A percentile compares a stretch with the other conserved stretches of the same genome.
phyloP scores from a whole-genome alignment of 1,139 yeast genomes.

The Kurtzmaniella quercitrusa region DNA sequence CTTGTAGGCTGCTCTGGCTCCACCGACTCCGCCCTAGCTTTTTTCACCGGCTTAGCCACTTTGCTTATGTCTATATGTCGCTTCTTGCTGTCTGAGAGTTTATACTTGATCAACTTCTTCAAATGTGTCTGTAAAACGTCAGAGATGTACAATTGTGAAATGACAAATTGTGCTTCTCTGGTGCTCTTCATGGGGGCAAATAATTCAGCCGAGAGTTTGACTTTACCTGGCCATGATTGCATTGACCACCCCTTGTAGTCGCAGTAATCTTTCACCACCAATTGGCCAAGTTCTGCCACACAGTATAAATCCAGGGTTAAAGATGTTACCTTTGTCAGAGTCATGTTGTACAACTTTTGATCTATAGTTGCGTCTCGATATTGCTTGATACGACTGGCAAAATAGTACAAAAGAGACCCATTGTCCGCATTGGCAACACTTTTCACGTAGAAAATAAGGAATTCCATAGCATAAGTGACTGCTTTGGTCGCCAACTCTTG shows the following conservation, averaged over 20 bases:
- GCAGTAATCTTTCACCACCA: conserved; percentile 55
- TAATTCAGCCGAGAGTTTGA: conserved; percentile 62
- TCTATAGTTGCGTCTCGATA: conserved; percentile 57
- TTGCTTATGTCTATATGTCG: conserved; percentile 1
- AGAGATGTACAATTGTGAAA: conserved; percentile 47
- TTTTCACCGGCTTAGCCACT: conserved; percentile 3
- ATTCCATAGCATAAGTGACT: conserved; percentile 50
- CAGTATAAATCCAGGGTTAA: conserved; percentile 46
- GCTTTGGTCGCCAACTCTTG: conserved; percentile 26
- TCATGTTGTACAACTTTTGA: conserved; percentile 26
- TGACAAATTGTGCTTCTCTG: conserved; percentile 41
- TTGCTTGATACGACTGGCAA: conserved; percentile 78
- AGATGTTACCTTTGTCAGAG: not conserved
- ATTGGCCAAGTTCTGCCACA: conserved; percentile 70
- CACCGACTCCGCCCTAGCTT: conserved; percentile 54
- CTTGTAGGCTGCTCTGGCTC: conserved; percentile 24
- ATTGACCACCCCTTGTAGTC: conserved; percentile 63
- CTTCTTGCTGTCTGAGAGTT: conserved; percentile 12
- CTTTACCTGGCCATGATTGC: conserved; percentile 78
- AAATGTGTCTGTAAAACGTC: conserved; percentile 33
- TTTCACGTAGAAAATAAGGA: conserved; percentile 57
- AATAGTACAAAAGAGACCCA: conserved; percentile 66
- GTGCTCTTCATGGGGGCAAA: conserved; percentile 52
- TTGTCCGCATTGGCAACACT: conserved; percentile 63
- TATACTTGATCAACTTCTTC: conserved; percentile 21